Evolutionary conservation across 352 stramenopile species (phyloP).

Genomic region (Saprolegnia diclina): DNA sequence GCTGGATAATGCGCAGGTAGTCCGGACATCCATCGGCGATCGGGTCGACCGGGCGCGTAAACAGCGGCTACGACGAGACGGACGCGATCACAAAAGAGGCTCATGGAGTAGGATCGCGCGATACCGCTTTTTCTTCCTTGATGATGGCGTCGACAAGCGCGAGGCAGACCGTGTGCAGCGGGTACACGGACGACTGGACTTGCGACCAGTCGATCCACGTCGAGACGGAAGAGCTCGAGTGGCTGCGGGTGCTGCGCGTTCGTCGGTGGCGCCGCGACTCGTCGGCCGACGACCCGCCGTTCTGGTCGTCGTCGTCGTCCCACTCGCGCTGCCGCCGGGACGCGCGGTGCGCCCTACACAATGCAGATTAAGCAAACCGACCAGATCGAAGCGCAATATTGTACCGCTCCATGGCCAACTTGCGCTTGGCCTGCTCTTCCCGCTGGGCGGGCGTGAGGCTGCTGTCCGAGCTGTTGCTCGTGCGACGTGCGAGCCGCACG

Average conservation of each 20-base stretch:
- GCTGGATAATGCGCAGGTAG: constrained; percentile 73
- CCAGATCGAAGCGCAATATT: constrained; percentile 1
- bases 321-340: constrained; percentile 47
- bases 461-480: constrained; percentile 8
- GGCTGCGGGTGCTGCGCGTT: neutral
- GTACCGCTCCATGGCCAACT: constrained; percentile 56
- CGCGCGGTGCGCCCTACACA: constrained; percentile 54
- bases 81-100: too few species aligned
- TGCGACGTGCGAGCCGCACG: constrained; percentile 10
- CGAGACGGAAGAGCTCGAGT: neutral
- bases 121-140: constrained; percentile 68
- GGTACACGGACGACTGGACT: constrained; percentile 2
- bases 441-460: neutral
- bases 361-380: neutral
- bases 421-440: constrained; percentile 34
- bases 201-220: constrained; percentile 30
- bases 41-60: constrained; percentile 77
- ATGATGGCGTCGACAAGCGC: constrained; percentile 56
- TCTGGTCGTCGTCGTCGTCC: constrained; percentile 39
- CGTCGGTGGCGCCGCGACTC: neutral
- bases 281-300: neutral
- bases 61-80: constrained; percentile 55
- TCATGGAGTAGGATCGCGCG: too few species aligned
- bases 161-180: constrained; percentile 50
- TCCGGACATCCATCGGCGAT: constrained; percentile 75